A percentile compares a stretch with the other conserved stretches of the same genome.
Evolutionary conservation across 768 basidiomycete species (phyloP).

Genomic region (Suillus spraguei): DNA sequence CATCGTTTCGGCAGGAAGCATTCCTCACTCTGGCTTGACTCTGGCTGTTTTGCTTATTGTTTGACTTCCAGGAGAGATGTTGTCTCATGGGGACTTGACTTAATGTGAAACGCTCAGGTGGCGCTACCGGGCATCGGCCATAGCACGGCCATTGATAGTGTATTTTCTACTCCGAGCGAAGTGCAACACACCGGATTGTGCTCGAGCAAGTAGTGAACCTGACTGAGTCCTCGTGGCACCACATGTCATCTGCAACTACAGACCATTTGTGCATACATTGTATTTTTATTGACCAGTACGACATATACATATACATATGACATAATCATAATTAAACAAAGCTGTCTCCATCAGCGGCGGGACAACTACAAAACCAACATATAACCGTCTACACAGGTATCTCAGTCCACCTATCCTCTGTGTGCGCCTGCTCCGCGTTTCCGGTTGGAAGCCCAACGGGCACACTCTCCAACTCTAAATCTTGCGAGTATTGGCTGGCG

Average conservation of each 20-base stretch:
- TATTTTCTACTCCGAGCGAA: conserved; percentile 36
- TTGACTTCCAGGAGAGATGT: too few species aligned
- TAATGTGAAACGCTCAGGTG: too few species aligned
- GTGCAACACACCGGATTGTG: conserved; percentile 37
- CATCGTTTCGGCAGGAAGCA: conserved; percentile 63
- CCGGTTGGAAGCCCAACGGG: conserved; percentile 15
- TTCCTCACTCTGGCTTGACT: conserved; percentile 22
- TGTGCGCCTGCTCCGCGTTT: conserved; percentile 9
- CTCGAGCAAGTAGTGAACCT: conserved; percentile 7
- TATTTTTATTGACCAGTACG: not conserved
- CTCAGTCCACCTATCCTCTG: conserved; percentile 21
- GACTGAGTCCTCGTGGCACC: not conserved
- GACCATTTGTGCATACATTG: not conserved
- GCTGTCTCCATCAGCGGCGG: not conserved
- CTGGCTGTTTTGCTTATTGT: too few species aligned
- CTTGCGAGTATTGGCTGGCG: conserved; percentile 23
- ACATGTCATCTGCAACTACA: not conserved
- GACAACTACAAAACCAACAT: conserved; percentile 4
- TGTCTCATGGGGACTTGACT: too few species aligned
- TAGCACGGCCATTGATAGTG: not conserved
- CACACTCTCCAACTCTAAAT: conserved; percentile 19
- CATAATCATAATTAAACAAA: conserved; percentile 20
- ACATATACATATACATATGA: not conserved
- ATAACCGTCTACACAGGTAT: conserved; percentile 14
- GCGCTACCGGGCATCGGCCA: too few species aligned